Conservation (phyloP, 768 basidiomycete species). For the Albatrellus ellisii region DNA sequence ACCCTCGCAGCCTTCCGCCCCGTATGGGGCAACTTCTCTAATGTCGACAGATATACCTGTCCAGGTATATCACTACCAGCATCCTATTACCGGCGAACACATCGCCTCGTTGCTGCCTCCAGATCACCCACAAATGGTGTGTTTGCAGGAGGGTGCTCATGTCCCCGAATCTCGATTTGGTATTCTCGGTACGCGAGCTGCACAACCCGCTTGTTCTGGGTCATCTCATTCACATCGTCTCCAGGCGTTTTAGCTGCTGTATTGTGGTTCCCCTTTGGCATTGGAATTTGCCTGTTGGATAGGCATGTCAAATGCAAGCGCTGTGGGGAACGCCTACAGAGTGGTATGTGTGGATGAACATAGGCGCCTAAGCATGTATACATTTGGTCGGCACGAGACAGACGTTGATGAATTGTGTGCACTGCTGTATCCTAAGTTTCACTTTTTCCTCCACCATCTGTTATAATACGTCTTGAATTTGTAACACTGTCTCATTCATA, state of each 20-base stretch:
- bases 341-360: conserved; percentile 19
- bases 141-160: conserved; percentile 61
- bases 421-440: no score
- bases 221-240: neutral
- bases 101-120: conserved; percentile 57
- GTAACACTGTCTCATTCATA: no score
- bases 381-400: no score
- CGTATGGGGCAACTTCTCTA: neutral
- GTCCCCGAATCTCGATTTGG: conserved; percentile 47
- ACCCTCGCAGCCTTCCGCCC: neutral
- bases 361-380: no score
- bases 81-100: conserved; percentile 27
- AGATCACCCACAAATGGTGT: conserved; percentile 71
- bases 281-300: conserved; percentile 69
- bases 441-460: no score
- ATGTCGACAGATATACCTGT: no score
- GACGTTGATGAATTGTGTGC: no score
- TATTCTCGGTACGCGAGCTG: conserved; percentile 40
- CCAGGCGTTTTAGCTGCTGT: conserved; percentile 70
- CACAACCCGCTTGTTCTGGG: no score
- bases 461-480: no score
- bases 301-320: conserved; percentile 48
- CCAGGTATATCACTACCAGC: conserved; percentile 17
- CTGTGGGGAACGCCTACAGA: conserved; percentile 28
- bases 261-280: conserved; percentile 78